Evolutionary conservation across 805 yeast genomes (phyloP).

Genomic region (Candida manassasensis): DNA sequence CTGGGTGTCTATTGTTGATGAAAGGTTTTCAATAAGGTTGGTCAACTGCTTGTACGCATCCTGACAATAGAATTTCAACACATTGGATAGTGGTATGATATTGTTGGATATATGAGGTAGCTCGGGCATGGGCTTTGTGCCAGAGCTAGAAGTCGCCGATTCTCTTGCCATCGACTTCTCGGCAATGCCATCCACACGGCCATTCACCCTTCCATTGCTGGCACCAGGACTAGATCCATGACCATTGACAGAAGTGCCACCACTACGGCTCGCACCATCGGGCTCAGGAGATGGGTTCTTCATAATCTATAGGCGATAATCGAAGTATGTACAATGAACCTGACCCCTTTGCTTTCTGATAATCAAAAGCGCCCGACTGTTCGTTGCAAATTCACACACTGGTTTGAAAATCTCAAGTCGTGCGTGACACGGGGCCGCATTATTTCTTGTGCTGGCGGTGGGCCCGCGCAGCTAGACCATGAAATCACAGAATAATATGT

Average conservation of each 20-base stretch:
- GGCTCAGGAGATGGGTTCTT: constrained; percentile 1
- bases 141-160: too few species aligned
- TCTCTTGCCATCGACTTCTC: too few species aligned
- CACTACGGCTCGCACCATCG: background rate
- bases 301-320: background rate
- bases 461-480: too few species aligned
- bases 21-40: constrained; percentile 56
- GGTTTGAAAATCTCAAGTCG: too few species aligned
- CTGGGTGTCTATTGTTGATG: constrained; percentile 39
- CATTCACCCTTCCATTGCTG: background rate
- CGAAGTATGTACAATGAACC: background rate
- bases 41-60: constrained; percentile 61
- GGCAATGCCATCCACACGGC: too few species aligned
- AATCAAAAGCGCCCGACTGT: too few species aligned
- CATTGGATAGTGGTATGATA: constrained; percentile 57
- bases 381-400: too few species aligned
- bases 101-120: constrained; percentile 74
- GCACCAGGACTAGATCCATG: background rate
- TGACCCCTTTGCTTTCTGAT: background rate
- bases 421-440: too few species aligned
- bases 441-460: too few species aligned
- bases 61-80: constrained; percentile 55
- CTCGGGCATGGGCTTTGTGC: constrained; percentile 15
- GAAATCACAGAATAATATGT: too few species aligned
- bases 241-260: background rate